These are phyloP conservation scores for Medicago lupulina DNA, from an alignment of 306 rosid species.

Conservation along the genomic window DNA sequence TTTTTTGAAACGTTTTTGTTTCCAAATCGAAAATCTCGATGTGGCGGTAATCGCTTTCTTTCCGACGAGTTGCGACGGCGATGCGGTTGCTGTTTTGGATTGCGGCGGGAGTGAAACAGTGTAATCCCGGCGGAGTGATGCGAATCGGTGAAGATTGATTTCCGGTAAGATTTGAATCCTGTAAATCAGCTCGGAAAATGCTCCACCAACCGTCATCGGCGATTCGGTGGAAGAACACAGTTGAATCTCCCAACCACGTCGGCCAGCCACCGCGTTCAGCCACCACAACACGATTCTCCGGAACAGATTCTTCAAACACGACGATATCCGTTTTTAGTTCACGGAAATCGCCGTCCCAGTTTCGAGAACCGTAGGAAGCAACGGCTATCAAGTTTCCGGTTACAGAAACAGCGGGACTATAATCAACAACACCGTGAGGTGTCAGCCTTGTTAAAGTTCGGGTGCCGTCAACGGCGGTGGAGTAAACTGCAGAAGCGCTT, in stretches of 20 bases:
- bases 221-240: slow-evolving; percentile 67
- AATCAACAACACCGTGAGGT: slow-evolving; percentile 63
- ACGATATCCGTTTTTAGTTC: slow-evolving; percentile 67
- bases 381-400: slow-evolving; percentile 73
- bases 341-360: slow-evolving; percentile 65
- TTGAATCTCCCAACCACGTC: slow-evolving; percentile 72
- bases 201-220: slow-evolving; percentile 92
- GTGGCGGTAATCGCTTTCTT: slow-evolving; percentile 55
- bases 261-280: slow-evolving; percentile 87
- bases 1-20: slow-evolving; percentile 44
- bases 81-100: slow-evolving; percentile 60
- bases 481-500: slow-evolving; percentile 71
- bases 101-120: slow-evolving; percentile 87
- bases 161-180: slow-evolving; percentile 11
- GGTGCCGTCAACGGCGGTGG: slow-evolving; percentile 26
- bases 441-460: slow-evolving; percentile 50
- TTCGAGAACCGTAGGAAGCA: slow-evolving; percentile 73
- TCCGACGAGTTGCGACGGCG: slow-evolving; percentile 78
- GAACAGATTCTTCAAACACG: slow-evolving; percentile 54
- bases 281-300: slow-evolving; percentile 46
- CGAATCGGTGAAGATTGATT: slow-evolving; percentile 45
- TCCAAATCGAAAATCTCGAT: slow-evolving; percentile 68
- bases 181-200: slow-evolving; percentile 61
- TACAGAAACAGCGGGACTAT: slow-evolving; percentile 69
- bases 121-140: slow-evolving; percentile 74